phyloP scores from a whole-genome alignment of 495 filamentous ascomycete species.

The Bacidia gigantensis region DNA sequence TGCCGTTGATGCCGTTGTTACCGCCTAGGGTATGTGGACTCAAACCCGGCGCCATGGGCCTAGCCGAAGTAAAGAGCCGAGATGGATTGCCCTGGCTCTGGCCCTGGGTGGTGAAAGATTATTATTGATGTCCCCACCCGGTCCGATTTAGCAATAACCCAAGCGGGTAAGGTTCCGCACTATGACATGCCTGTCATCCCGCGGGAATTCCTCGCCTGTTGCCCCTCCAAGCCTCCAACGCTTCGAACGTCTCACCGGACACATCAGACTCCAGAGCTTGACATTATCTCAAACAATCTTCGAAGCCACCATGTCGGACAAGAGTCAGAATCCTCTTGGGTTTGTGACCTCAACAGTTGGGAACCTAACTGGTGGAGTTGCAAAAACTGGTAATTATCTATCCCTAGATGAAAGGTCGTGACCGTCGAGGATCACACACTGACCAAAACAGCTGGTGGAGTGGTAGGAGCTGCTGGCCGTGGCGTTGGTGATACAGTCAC shows the following conservation, averaged over 20 bases:
- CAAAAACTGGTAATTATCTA: too few species aligned
- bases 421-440: too few species aligned
- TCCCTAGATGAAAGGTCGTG: too few species aligned
- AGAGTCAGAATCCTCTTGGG: constrained; percentile 23
- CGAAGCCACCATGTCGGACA: constrained; percentile 10
- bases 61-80: not conserved
- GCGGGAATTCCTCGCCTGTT: too few species aligned
- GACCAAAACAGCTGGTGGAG: constrained; percentile 53
- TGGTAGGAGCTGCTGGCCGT: constrained; percentile 52
- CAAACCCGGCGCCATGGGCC: not conserved
- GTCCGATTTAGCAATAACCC: too few species aligned
- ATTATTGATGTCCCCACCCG: too few species aligned
- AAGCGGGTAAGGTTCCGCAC: too few species aligned
- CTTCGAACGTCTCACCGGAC: too few species aligned
- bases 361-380: constrained; percentile 47
- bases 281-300: not conserved
- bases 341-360: constrained; percentile 41
- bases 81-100: not conserved
- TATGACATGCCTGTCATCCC: too few species aligned
- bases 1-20: not conserved
- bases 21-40: not conserved
- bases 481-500: constrained; percentile 51
- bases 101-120: too few species aligned
- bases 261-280: not conserved
- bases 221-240: too few species aligned